These are phyloP conservation scores for Verticillium longisporum DNA, from an alignment of 2,329 filamentous ascomycete species.

Conservation along the genomic window DNA sequence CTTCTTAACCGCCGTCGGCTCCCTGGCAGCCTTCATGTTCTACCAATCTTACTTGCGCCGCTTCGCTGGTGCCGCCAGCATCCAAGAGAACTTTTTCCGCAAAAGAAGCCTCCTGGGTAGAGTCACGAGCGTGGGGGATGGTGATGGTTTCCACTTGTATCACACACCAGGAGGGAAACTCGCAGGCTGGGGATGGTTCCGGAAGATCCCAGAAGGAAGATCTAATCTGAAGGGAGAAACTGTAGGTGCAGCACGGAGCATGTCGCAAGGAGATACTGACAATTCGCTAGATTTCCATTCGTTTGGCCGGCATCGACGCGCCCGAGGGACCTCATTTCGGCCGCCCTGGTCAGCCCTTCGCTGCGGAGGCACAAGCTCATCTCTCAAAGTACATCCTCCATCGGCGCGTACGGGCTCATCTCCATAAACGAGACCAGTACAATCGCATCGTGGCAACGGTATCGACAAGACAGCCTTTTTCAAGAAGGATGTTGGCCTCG, in stretches of 20 bases:
- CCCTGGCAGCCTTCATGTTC: constrained; percentile 47
- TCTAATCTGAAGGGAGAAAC: constrained; percentile 70
- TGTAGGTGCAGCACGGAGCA: constrained; percentile 40
- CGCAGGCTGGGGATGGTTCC: constrained; percentile 88
- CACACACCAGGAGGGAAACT: constrained; percentile 89
- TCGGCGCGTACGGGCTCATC: constrained; percentile 70
- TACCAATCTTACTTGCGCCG: constrained; percentile 77
- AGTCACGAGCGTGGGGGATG: constrained; percentile 93
- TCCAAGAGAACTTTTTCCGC: constrained; percentile 69
- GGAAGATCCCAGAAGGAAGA: constrained; percentile 62
- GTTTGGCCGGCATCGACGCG: constrained; percentile 87
- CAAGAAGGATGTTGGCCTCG: constrained; percentile 74
- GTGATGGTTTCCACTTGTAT: constrained; percentile 89
- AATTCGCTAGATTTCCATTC: constrained; percentile 65
- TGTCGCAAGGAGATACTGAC: neutral
- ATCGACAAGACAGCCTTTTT: constrained; percentile 60
- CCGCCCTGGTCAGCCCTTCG: constrained; percentile 74
- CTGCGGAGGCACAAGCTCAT: constrained; percentile 75
- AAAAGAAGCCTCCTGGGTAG: constrained; percentile 71
- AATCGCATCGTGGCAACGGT: constrained; percentile 84
- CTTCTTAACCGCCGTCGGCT: constrained; percentile 37
- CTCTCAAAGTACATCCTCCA: constrained; percentile 66
- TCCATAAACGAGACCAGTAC: constrained; percentile 87
- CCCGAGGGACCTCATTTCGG: constrained; percentile 93
- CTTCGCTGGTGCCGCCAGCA: constrained; percentile 69